Evolutionary conservation across 306 rosid species (phyloP), one percentile per base, ranked within the genome.

Genomic region (Cucurbita moschata): DNA sequence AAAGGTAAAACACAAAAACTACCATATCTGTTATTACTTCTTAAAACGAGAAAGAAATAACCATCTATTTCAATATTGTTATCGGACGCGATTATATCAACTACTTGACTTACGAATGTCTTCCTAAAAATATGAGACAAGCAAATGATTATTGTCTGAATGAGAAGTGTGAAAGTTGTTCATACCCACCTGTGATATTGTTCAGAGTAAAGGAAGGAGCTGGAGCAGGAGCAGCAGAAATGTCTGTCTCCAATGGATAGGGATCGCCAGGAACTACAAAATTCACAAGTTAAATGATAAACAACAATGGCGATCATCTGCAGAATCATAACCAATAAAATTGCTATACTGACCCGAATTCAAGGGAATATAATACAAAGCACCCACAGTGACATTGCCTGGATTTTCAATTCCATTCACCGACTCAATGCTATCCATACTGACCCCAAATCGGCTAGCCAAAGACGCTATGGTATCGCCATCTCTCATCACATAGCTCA

Each of bases 391-490:
- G 69, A 86, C 92, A 85, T 94, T 94, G 81, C 88, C 89, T 35
- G 97, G 97, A 83, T 85, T 81, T 35, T 30, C 80, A 53, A 94
- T 86, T 63, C 90, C 96, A 83, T 94, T 94, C 7, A 91, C 87
- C 39, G 53, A 72, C 86, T 94, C 99, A 77, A 94, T 91, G 62
- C 87, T 91, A 83, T 85, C 96, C 99, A 94, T 94, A 63, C 96
- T 94, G 63, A 94, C 97, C 62, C 99, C 99, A 66, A 94, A 94
- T 55, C 99, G 79, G 57, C 99, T 91, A 3, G 99, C 90, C 82
- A 94, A 76, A 50, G 97, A 87, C 77, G 81, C 87, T 55, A 91
- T 75, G 58, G 88, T 84, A 21, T 94, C 99, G 37, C 97, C 96
- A 76, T 91, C 96, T 80, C 81, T 89, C 92, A 94, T 70, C 57